These are phyloP conservation scores for Elsinoe necatrix DNA, from an alignment of 2,329 filamentous ascomycete species.

Conservation along the genomic window DNA sequence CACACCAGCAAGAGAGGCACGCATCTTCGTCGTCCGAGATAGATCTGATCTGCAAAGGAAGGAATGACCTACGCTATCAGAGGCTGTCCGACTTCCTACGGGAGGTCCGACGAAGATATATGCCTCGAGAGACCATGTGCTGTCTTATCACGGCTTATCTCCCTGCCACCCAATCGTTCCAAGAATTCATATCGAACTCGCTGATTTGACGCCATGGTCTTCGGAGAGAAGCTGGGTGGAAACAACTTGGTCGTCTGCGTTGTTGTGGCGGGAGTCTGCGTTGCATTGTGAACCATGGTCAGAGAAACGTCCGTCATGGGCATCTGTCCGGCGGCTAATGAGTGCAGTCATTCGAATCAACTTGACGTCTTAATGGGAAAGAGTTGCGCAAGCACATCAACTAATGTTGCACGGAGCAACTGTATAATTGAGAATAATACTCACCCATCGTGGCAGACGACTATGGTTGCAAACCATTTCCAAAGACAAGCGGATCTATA, in stretches of 20 bases:
- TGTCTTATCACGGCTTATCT: neutral
- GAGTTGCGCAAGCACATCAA: too few species aligned
- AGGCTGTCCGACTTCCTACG: neutral
- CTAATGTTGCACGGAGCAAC: too few species aligned
- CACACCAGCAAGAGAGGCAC: constrained; percentile 6
- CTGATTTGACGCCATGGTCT: neutral
- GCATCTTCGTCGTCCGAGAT: neutral
- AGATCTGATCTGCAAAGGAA: neutral
- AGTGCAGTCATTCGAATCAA: neutral
- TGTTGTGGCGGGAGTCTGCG: neutral
- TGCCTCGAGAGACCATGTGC: neutral
- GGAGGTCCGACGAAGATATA: neutral
- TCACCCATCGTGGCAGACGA: too few species aligned
- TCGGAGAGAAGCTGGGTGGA: neutral
- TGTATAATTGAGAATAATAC: too few species aligned
- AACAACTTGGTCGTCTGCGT: constrained; percentile 3
- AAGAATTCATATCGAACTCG: neutral
- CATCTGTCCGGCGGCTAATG: neutral
- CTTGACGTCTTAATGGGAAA: neutral
- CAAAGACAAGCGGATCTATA: too few species aligned
- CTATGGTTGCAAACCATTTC: too few species aligned
- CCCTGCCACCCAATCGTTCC: neutral
- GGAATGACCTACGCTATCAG: neutral
- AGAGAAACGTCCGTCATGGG: neutral
- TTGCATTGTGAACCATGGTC: neutral